These are phyloP conservation scores for Puccinia polysora DNA, from an alignment of 1,284 basidiomycete genomes.

Conservation along the genomic window DNA sequence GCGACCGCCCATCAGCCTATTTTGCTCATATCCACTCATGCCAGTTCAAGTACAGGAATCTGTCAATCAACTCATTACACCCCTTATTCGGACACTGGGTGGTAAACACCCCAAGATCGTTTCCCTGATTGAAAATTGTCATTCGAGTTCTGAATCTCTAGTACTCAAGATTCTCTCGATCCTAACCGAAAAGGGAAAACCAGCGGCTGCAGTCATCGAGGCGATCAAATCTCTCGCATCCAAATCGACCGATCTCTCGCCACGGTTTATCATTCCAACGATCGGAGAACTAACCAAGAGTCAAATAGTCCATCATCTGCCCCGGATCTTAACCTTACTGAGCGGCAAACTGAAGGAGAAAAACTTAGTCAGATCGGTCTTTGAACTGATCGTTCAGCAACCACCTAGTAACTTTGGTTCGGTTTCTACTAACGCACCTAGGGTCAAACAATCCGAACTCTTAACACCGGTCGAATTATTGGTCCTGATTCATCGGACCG, in stretches of 20 bases:
- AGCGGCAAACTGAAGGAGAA: conserved; percentile 75
- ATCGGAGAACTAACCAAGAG: conserved; percentile 93
- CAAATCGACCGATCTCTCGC: conserved; percentile 60
- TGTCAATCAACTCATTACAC: conserved; percentile 79
- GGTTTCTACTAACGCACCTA: conserved; percentile 74
- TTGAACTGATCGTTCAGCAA: conserved; percentile 75
- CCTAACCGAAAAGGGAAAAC: conserved; percentile 76
- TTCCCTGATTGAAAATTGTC: conserved; percentile 77
- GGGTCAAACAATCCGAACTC: conserved; percentile 76
- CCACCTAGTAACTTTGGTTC: conserved; percentile 74
- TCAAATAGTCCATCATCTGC: conserved; percentile 83
- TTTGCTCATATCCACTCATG: conserved; percentile 78
- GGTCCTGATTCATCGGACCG: conserved; percentile 74
- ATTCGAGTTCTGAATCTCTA: conserved; percentile 79
- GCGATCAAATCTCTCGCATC: conserved; percentile 62
- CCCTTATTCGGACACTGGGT: conserved; percentile 82
- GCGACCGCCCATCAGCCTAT: conserved; percentile 59
- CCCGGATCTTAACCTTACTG: conserved; percentile 82
- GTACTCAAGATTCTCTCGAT: conserved; percentile 82
- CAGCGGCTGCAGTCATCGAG: conserved; percentile 65
- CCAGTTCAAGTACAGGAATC: conserved; percentile 74
- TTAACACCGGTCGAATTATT: conserved; percentile 91
- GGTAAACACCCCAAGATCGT: conserved; percentile 77
- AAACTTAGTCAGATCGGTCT: conserved; percentile 63
- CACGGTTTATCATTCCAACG: conserved; percentile 87